Evolutionary conservation across 192 early-diverging fungal species (phyloP), one percentile per base, ranked within the genome.

Genomic region (Lunasporangiospora selenospora): DNA sequence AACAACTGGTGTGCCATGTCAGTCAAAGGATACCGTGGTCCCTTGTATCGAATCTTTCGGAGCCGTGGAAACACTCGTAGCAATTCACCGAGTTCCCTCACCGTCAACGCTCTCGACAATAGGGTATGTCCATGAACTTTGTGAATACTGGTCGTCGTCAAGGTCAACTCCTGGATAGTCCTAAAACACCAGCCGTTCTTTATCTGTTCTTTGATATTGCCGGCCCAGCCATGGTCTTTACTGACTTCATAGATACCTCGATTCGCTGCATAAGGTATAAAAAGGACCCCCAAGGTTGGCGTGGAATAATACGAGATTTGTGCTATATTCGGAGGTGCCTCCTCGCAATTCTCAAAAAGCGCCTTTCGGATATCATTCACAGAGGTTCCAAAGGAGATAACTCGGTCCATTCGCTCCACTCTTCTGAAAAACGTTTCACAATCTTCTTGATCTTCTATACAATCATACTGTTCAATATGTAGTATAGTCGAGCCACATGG

Each of bases 11-110:
- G 30, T 1, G 52, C 66, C 2, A 41, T 27, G 10, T 41, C 4
- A 40, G 48, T 23, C 30, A 70, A 29, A 2, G 58, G 66, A n/a
- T 38, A 70, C 0, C 23, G 16, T 3, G 18, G 11, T 4, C 66
- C 66, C 0, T 44, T 33, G 27, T 70, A 70, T 6, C 58, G 36
- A 11, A 70, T 54, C 33, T 61, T 70, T 19, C 66, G 37, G 16
- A 70, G 29, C 11, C 34, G 54, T 0, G 66, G 66, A 41, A 56
- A 61, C 11, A 33, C 34, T 2, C 21, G 15, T 6, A 70, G 27
- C 5, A 61, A n/a, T 8, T 27, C 18, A 9, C 29, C 13, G 0
- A 55, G 1, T n/a, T 61, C 52, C 1, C 1, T 16, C 31, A 19
- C 4, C 19, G 34, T 33, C 19, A 58, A 40, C n/a, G n/a, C n/a